phyloP scores from a whole-genome alignment of 331 rosid species.

The Malus hybrid region DNA sequence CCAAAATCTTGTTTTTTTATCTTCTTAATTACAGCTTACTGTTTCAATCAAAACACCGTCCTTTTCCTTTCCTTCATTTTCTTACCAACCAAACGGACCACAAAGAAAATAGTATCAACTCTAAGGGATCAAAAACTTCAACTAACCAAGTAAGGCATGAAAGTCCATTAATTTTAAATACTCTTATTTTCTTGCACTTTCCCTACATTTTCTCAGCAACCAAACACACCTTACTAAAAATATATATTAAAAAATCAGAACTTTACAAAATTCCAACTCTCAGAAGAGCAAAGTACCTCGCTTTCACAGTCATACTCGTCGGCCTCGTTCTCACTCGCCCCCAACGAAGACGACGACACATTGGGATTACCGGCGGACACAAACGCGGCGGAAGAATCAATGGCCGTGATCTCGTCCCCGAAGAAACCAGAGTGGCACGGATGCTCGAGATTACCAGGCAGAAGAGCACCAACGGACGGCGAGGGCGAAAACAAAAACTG shows the following conservation, averaged over 20 bases:
- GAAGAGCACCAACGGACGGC: conserved; percentile 18
- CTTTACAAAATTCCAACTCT: not conserved
- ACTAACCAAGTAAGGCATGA: not conserved
- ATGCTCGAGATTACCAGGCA: conserved; percentile 20
- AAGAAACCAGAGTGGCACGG: conserved; percentile 2
- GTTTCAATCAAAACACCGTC: not conserved
- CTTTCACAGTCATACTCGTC: conserved; percentile 93
- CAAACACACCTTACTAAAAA: conserved; percentile 4
- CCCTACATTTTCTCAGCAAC: conserved; percentile 6
- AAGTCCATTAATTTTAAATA: not conserved
- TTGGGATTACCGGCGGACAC: conserved; percentile 21
- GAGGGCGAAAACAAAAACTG: conserved; percentile 13
- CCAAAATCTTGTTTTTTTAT: not conserved
- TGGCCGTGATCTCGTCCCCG: conserved; percentile 40
- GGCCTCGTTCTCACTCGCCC: conserved; percentile 54
- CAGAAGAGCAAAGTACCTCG: conserved; percentile 39
- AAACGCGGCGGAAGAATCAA: conserved; percentile 28
- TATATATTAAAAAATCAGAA: not conserved
- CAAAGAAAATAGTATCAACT: not conserved
- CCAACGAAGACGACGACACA: not conserved
- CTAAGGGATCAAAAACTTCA: not conserved
- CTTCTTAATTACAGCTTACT: not conserved
- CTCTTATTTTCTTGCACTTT: not conserved
- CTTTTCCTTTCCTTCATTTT: not conserved
- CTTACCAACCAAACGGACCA: not conserved